Base-by-base conservation (phyloP, 805 yeast species). In the Metschnikowia cerradonensis region DNA sequence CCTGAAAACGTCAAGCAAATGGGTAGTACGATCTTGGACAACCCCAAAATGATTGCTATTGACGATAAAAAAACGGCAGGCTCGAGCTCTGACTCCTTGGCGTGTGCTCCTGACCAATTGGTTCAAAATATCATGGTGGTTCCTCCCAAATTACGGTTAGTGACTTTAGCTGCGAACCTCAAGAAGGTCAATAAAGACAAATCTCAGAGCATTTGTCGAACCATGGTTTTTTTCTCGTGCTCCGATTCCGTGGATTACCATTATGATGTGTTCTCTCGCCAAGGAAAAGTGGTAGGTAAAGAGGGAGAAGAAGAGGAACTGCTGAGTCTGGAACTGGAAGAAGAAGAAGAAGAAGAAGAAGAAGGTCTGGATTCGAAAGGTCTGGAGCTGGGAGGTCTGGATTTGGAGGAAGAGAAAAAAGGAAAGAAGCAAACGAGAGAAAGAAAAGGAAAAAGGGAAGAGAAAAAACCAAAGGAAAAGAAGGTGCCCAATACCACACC, bases 181-280 rank as follows among this genome's bases (percentile, higher is more conserved):
- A 81, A 79, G 61, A 71, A 75, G 15, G 68, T 84, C 4, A 49
- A 55, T 5, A 38, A 36, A 10, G 17, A 37, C 1, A 69, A 79
- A 0, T 66, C 66, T 10, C 52, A 55, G 4, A 58, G 58, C 7
- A 67, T 74, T 0, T 64, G 80, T 1, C 79, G 88, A 55, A 82
- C 90, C 1, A 84, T 94, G 65, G 90, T 94, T 0, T 94, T 94
- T 66, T 79, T 91, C 56, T 87, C 97, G 13, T 92, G 99, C 71
- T 83, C 98, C 0, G 98, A 92, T 64, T 87, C 96, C n/a, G 98
- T 95, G 20, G 91, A 94, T 59, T 94, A 88, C 72, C 97, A 94
- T 68, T 90, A 83, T 67, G 79, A 81, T 42, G 86, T 83, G 0
- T 82, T 95, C 58, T 78, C 88, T 1, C 75, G 85, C 50, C 78